These are phyloP conservation scores for Bipolaris bicolor DNA, from an alignment of 2,329 filamentous ascomycete species.

Conservation along the genomic window DNA sequence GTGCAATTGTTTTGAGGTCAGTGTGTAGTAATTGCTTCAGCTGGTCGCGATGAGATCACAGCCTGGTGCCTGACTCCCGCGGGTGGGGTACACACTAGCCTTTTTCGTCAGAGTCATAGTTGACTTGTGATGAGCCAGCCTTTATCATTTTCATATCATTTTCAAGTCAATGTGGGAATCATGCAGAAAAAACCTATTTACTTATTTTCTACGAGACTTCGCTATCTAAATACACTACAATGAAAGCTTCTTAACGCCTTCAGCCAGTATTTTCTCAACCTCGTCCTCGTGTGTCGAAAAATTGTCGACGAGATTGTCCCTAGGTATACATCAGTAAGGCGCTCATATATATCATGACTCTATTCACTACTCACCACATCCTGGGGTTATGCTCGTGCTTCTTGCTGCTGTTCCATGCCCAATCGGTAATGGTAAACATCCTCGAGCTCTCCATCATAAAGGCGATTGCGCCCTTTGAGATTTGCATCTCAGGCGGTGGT, in stretches of 20 bases:
- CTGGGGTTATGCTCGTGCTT: constrained; percentile 55
- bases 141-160: background rate
- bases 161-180: background rate
- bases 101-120: background rate
- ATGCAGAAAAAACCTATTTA: too few relatives aligned
- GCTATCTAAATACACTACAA: background rate
- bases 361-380: constrained; percentile 52
- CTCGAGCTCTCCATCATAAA: constrained; percentile 67
- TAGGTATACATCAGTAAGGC: constrained; percentile 13
- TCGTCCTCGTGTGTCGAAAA: constrained; percentile 57
- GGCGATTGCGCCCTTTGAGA: constrained; percentile 62
- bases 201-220: background rate
- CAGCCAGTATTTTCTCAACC: constrained; percentile 53
- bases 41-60: constrained; percentile 22
- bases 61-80: constrained; percentile 12
- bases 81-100: constrained; percentile 12
- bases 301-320: constrained; percentile 60
- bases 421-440: constrained; percentile 47
- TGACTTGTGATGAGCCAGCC: background rate
- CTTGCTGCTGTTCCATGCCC: constrained; percentile 48
- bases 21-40: constrained; percentile 10
- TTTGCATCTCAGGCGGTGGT: constrained; percentile 47
- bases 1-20: constrained; percentile 12
- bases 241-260: constrained; percentile 36
- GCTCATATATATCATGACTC: rapidly evolving